These are phyloP conservation scores for Vigna reflexopilosa DNA, from an alignment of 306 rosid species.

Conservation along the genomic window DNA sequence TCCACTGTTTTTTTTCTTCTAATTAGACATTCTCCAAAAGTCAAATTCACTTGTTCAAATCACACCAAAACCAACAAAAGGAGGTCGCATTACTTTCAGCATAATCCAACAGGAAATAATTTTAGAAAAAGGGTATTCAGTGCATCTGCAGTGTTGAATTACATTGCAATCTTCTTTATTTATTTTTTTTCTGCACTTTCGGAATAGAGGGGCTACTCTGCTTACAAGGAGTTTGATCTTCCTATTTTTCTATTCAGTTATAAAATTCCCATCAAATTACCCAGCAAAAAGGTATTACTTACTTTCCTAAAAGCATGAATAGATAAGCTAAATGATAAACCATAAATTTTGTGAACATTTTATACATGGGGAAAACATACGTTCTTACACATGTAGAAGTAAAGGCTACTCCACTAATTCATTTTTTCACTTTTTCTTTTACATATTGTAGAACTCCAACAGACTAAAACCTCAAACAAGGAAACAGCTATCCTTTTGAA, in stretches of 20 bases:
- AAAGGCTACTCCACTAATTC: constrained; percentile 19
- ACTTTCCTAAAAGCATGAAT: not conserved
- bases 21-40: not conserved
- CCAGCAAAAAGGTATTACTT: not conserved
- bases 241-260: not conserved
- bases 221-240: not conserved
- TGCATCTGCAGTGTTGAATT: not conserved
- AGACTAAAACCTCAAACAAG: constrained; percentile 14
- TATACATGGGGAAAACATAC: not conserved
- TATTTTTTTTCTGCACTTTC: not conserved
- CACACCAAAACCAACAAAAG: not conserved
- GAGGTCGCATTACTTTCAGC: not conserved
- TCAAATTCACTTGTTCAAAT: constrained; percentile 6
- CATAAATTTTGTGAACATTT: not conserved
- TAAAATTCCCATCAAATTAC: not conserved
- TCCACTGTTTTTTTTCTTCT: not conserved
- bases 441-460: not conserved
- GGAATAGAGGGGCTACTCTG: not conserved
- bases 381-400: not conserved
- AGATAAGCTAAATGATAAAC: not conserved
- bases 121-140: not conserved
- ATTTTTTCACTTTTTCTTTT: not conserved
- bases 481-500: not conserved
- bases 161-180: not conserved
- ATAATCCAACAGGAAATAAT: not conserved